Evolutionary conservation across 345 rosid species (phyloP).

Genomic region (Citropsis articulata): DNA sequence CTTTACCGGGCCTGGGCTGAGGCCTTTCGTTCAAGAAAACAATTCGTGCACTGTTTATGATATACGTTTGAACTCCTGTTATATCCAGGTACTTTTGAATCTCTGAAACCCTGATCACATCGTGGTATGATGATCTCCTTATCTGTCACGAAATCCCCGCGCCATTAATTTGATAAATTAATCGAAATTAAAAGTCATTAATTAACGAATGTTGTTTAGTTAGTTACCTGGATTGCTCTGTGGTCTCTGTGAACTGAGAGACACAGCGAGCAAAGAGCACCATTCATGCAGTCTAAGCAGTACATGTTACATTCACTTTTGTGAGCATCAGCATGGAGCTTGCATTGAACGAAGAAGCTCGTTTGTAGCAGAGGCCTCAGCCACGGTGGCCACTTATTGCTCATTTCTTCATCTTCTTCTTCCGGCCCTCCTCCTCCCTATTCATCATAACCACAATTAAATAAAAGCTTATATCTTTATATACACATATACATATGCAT

Average conservation of each 20-base stretch:
- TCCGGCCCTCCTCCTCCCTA: conserved; percentile 60
- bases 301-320: conserved; percentile 70
- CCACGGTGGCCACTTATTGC: conserved; percentile 62
- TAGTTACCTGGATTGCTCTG: conserved; percentile 47
- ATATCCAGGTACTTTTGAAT: conserved; percentile 61
- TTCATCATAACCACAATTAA: too few species aligned
- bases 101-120: conserved; percentile 65
- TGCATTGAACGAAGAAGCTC: conserved; percentile 57
- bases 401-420: conserved; percentile 27
- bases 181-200: neutral
- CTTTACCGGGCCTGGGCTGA: conserved; percentile 68
- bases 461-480: too few species aligned
- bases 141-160: conserved; percentile 28
- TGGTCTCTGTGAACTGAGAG: conserved; percentile 54
- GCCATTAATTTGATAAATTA: neutral
- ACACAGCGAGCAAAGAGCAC: conserved; percentile 57
- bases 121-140: conserved; percentile 75
- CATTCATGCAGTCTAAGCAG: conserved; percentile 57
- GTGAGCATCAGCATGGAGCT: conserved; percentile 52
- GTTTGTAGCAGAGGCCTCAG: conserved; percentile 47
- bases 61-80: conserved; percentile 58
- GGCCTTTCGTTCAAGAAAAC: conserved; percentile 67
- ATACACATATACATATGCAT: neutral
- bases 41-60: conserved; percentile 65
- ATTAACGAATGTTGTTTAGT: neutral